Percentiles rank a stretch among this genome's conserved stretches.
Evolutionary conservation across 129 eudicot genomes (phyloP).

Genomic region (Pulicaria dysenterica): DNA sequence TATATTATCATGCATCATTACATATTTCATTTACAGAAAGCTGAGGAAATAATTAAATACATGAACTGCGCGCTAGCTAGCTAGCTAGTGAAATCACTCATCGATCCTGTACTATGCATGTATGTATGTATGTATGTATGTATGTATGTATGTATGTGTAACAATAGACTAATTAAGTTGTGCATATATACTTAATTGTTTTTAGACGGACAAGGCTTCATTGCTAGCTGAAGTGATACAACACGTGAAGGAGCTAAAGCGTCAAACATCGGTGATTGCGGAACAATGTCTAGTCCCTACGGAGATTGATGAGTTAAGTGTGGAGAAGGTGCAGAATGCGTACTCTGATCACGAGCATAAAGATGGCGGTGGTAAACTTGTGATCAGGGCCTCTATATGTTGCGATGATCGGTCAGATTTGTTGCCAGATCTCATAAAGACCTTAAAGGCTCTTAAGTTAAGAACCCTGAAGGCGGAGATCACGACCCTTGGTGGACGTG

Average conservation of each 20-base stretch:
- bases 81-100: too few relatives aligned
- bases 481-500: conserved; percentile 85
- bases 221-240: conserved; percentile 94
- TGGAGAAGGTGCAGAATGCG: conserved; percentile 65
- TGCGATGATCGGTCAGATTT: conserved; percentile 86
- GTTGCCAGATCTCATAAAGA: conserved; percentile 78
- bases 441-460: conserved; percentile 64
- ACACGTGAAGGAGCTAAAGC: conserved; percentile 87
- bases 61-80: too few relatives aligned
- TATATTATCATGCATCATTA: too few relatives aligned
- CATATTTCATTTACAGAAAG: too few relatives aligned
- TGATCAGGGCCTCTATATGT: conserved; percentile 78
- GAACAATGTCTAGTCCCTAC: conserved; percentile 71
- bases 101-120: too few relatives aligned
- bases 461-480: conserved; percentile 84
- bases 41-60: too few relatives aligned
- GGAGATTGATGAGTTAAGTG: conserved; percentile 70
- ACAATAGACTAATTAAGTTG: too few relatives aligned
- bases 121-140: too few relatives aligned
- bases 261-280: conserved; percentile 73
- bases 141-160: too few relatives aligned
- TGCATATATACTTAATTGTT: not conserved
- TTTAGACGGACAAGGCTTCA: conserved; percentile 95
- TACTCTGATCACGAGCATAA: not conserved
- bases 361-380: conserved; percentile 56